Conservation (phyloP, 768 basidiomycete species). For the Kwoniella europaea region DNA sequence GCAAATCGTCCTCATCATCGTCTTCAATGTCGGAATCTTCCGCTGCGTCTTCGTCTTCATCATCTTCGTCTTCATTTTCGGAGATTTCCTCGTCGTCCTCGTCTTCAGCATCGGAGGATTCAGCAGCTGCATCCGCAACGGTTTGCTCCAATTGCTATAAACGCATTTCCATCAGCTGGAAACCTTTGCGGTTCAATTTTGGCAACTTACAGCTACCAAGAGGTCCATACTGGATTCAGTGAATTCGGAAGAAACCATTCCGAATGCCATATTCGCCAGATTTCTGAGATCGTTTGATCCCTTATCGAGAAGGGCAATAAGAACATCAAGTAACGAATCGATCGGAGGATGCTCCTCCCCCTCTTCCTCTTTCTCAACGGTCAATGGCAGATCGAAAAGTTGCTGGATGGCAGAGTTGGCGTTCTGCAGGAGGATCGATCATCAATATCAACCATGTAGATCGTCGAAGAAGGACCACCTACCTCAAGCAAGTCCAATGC, state of each 20-base stretch:
- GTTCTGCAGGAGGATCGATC: slow-evolving; percentile 31
- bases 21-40: slow-evolving; percentile 56
- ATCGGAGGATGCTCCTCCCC: slow-evolving; percentile 68
- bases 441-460: too few relatives aligned
- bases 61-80: slow-evolving; percentile 44
- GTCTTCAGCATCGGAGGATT: slow-evolving; percentile 58
- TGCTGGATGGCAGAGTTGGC: slow-evolving; percentile 45
- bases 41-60: slow-evolving; percentile 37
- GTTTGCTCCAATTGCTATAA: slow-evolving; percentile 79
- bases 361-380: slow-evolving; percentile 44
- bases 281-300: slow-evolving; percentile 78
- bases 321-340: slow-evolving; percentile 82
- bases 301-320: slow-evolving; percentile 87
- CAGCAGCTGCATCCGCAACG: slow-evolving; percentile 60
- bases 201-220: slow-evolving; percentile 72
- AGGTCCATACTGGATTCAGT: slow-evolving; percentile 76
- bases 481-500: slow-evolving; percentile 72
- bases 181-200: too few relatives aligned
- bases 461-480: slow-evolving; percentile 14
- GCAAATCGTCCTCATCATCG: slow-evolving; percentile 53
- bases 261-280: slow-evolving; percentile 79
- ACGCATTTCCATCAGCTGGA: background rate
- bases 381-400: slow-evolving; percentile 53
- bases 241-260: slow-evolving; percentile 70
- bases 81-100: slow-evolving; percentile 53